phyloP scores from a whole-genome alignment of 179 eudicot species.

The Spinacia oleracea region DNA sequence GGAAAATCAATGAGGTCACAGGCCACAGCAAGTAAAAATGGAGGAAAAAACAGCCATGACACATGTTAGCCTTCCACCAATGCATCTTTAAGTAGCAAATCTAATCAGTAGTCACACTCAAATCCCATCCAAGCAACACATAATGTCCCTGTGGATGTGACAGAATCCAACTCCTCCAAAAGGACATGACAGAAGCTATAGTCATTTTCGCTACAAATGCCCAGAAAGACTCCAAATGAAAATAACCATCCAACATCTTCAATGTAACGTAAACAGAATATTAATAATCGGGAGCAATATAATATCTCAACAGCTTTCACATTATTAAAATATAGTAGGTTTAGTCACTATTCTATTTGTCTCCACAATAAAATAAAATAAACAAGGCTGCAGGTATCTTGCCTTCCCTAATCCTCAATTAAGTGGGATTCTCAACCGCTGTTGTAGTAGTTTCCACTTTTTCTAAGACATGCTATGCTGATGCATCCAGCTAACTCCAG shows the following conservation, averaged over 20 bases:
- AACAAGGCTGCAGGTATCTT: neutral
- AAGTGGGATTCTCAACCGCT: neutral
- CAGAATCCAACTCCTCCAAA: neutral
- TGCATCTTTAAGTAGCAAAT: neutral
- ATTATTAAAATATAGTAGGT: neutral
- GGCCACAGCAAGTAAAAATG: neutral
- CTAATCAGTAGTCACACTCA: neutral
- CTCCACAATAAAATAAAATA: neutral
- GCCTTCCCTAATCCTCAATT: neutral
- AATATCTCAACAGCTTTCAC: neutral
- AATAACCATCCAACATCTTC: neutral
- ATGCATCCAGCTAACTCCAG: neutral
- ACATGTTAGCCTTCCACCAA: neutral
- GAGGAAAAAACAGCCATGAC: neutral
- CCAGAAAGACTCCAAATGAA: neutral
- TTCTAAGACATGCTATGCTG: neutral
- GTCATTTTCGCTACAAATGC: neutral
- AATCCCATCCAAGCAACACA: neutral
- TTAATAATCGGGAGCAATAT: neutral
- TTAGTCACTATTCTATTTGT: neutral
- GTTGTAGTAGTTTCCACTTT: neutral
- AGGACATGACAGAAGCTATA: neutral
- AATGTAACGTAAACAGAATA: neutral
- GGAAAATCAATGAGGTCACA: neutral
- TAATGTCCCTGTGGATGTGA: neutral